Conservation (phyloP, 2,329 filamentous ascomycete genomes). For the Trichoderma polysporum region DNA sequence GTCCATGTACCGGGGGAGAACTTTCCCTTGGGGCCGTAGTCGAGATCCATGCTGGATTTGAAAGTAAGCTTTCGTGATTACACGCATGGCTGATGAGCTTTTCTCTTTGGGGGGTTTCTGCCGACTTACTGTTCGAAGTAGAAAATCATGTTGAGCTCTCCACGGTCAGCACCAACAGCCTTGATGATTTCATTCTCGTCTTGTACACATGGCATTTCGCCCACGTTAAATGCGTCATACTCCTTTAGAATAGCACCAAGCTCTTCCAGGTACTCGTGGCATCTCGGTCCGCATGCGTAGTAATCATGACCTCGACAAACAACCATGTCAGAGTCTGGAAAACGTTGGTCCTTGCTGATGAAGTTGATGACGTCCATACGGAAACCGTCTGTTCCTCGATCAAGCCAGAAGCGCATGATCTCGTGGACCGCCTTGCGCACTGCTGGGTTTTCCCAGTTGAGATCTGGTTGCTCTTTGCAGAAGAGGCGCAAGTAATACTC, state of each 20-base stretch:
- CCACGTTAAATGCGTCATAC: conserved; percentile 52
- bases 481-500: conserved; percentile 68
- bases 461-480: conserved; percentile 68
- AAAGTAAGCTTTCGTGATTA: not conserved
- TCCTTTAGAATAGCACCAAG: conserved; percentile 45
- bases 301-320: conserved; percentile 40
- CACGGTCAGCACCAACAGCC: conserved; percentile 53
- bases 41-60: conserved; percentile 46
- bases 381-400: conserved; percentile 66
- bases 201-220: conserved; percentile 50
- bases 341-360: conserved; percentile 59
- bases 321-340: conserved; percentile 48
- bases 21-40: conserved; percentile 46
- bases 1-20: conserved; percentile 45
- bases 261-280: conserved; percentile 48
- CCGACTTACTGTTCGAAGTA: conserved; percentile 61
- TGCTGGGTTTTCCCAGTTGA: conserved; percentile 72
- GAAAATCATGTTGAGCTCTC: conserved; percentile 71
- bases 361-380: conserved; percentile 68
- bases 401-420: conserved; percentile 72
- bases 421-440: conserved; percentile 66
- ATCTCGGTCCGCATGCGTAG: conserved; percentile 54
- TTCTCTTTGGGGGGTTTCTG: not conserved
- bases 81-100: not conserved
- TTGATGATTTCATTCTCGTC: conserved; percentile 45